Evolutionary conservation across 1,284 basidiomycete species (phyloP).

Genomic region (Marasmius oreades): DNA sequence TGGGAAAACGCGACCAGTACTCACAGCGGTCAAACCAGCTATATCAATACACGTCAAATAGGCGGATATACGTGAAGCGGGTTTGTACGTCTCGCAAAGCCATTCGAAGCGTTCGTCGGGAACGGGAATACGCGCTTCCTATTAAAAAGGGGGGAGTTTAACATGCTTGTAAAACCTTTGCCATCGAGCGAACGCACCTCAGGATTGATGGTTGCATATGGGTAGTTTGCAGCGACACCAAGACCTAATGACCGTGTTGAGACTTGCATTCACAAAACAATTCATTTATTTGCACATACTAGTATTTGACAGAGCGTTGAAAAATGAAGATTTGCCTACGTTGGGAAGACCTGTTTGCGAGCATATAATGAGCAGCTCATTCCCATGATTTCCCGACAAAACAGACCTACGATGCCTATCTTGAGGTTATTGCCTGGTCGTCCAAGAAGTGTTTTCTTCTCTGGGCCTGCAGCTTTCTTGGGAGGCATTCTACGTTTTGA

Average conservation of each 20-base stretch:
- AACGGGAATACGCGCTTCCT: conserved; percentile 94
- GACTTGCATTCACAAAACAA: not conserved
- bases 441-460: conserved; percentile 86
- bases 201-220: conserved; percentile 94
- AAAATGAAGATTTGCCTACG: conserved; percentile 92
- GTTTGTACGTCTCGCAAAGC: conserved; percentile 92
- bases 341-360: conserved; percentile 76
- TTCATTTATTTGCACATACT: conserved; percentile 36
- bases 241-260: conserved; percentile 55
- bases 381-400: conserved; percentile 20
- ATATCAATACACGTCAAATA: conserved; percentile 99
- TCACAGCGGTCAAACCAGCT: conserved; percentile 91
- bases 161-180: no score
- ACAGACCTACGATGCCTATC: conserved; percentile 94
- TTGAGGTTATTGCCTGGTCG: conserved; percentile 92
- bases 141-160: not conserved
- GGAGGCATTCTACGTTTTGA: conserved; percentile 75
- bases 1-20: conserved; percentile 22
- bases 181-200: no score
- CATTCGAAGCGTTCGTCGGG: conserved; percentile 95
- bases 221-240: conserved; percentile 98
- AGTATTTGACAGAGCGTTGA: conserved; percentile 93
- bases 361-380: conserved; percentile 18
- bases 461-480: conserved; percentile 69
- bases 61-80: conserved; percentile 84